Percentiles rank a stretch among this genome's conserved stretches.
These are phyloP conservation scores for Ensete ventricosum DNA, from an alignment of 176 grass and related monocot genomes.

Conservation along the genomic window DNA sequence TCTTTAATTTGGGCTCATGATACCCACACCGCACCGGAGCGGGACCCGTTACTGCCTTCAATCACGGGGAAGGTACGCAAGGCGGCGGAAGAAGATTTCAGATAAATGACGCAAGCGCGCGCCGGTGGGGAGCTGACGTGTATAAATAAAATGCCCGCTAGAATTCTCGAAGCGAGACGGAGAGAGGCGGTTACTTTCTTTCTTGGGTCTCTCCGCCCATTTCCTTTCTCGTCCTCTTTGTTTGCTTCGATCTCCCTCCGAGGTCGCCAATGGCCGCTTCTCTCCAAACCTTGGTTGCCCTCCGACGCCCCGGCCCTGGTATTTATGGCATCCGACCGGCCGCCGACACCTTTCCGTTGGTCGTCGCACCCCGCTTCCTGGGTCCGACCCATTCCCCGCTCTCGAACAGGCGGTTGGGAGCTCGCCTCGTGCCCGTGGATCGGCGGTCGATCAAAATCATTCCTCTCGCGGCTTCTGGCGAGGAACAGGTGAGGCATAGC, in stretches of 20 bases:
- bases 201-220: neutral
- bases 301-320: constrained; percentile 8
- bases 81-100: no score
- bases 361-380: neutral
- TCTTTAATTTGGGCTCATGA: fast-evolving
- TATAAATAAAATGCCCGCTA: neutral
- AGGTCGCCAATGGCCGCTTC: constrained; percentile 9
- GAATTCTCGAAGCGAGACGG: neutral
- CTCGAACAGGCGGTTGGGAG: neutral
- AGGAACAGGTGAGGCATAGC: constrained; percentile 14
- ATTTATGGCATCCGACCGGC: neutral
- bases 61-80: neutral
- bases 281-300: neutral
- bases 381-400: neutral
- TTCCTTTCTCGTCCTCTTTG: neutral
- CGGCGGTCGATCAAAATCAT: neutral
- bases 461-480: constrained; percentile 11
- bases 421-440: neutral
- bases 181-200: neutral
- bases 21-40: neutral
- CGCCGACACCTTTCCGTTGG: constrained; percentile 9
- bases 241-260: neutral
- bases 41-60: neutral
- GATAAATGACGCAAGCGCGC: no score
- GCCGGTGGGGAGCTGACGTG: neutral